A percentile compares a stretch with the other conserved stretches of the same genome.
phyloP scores from a whole-genome alignment of 2,329 filamentous ascomycete genomes.

The Xylaria digitata region DNA sequence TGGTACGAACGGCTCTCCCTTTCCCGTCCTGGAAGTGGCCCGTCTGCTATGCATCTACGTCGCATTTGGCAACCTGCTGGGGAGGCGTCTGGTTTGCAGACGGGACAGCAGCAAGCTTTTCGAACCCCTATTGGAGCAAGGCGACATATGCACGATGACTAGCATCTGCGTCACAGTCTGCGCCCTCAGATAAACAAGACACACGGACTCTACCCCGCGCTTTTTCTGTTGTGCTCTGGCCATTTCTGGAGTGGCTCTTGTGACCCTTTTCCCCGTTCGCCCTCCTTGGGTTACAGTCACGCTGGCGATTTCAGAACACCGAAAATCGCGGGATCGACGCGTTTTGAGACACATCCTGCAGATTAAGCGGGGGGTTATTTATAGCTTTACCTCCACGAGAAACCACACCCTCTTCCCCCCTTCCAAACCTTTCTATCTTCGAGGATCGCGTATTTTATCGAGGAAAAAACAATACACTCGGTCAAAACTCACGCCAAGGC shows the following conservation, averaged over 20 bases:
- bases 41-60: conserved; percentile 24
- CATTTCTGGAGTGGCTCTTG: conserved; percentile 30
- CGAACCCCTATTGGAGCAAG: conserved; percentile 33
- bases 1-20: conserved; percentile 23
- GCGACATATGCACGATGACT: conserved; percentile 39
- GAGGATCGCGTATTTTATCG: background rate
- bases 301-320: conserved; percentile 16
- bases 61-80: conserved; percentile 25
- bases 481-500: conserved; percentile 3
- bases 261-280: conserved; percentile 21
- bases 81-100: conserved; percentile 14
- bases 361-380: conserved; percentile 33
- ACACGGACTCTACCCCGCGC: conserved; percentile 30
- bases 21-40: conserved; percentile 25
- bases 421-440: background rate
- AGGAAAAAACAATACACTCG: background rate
- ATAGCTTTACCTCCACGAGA: conserved; percentile 30
- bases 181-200: conserved; percentile 35
- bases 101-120: conserved; percentile 13
- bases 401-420: background rate
- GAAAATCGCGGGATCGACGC: conserved; percentile 34
- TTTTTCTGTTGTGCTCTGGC: conserved; percentile 28
- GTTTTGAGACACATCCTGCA: conserved; percentile 37
- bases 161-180: conserved; percentile 34
- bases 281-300: conserved; percentile 18